phyloP scores from a whole-genome alignment of 1,284 basidiomycete genomes.

The Leccinum pachyderme region DNA sequence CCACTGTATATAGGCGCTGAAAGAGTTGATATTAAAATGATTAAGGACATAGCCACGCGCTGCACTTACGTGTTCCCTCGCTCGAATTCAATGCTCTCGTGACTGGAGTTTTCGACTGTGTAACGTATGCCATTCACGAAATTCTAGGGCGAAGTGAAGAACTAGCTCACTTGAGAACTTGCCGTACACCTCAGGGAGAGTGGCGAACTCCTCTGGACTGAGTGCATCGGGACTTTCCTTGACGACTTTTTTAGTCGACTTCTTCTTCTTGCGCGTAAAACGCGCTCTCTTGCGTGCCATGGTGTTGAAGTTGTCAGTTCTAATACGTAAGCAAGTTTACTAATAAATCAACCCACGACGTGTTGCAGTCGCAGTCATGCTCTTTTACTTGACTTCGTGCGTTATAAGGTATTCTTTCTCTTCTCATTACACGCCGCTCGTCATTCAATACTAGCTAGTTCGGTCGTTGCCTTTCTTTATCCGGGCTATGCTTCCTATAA shows the following conservation, averaged over 20 bases:
- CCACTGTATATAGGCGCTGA: conserved; percentile 34
- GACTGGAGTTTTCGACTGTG: conserved; percentile 29
- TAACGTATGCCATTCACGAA: neutral
- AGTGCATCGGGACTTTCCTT: conserved; percentile 5
- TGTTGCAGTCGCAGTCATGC: conserved; percentile 36
- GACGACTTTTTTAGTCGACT: neutral
- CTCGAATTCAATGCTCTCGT: conserved; percentile 23
- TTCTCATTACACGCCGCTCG: neutral
- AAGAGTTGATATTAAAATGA: neutral
- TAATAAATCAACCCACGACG: conserved; percentile 5
- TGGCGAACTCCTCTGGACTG: conserved; percentile 13
- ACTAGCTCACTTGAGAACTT: conserved; percentile 21
- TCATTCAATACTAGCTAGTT: conserved; percentile 40
- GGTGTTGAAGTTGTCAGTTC: conserved; percentile 12
- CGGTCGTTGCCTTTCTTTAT: conserved; percentile 73
- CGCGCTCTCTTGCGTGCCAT: conserved; percentile 28
- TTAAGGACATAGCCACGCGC: neutral
- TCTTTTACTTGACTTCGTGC: conserved; percentile 51
- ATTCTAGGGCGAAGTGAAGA: neutral
- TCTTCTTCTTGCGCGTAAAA: conserved; percentile 22
- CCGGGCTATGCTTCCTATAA: conserved; percentile 88
- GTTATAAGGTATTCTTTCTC: conserved; percentile 36
- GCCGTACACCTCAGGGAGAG: conserved; percentile 6
- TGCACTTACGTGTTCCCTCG: conserved; percentile 30
- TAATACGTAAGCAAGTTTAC: conserved; percentile 28